Base-by-base conservation (phyloP, 148 eudicot genomes). In the Drosera capensis region DNA sequence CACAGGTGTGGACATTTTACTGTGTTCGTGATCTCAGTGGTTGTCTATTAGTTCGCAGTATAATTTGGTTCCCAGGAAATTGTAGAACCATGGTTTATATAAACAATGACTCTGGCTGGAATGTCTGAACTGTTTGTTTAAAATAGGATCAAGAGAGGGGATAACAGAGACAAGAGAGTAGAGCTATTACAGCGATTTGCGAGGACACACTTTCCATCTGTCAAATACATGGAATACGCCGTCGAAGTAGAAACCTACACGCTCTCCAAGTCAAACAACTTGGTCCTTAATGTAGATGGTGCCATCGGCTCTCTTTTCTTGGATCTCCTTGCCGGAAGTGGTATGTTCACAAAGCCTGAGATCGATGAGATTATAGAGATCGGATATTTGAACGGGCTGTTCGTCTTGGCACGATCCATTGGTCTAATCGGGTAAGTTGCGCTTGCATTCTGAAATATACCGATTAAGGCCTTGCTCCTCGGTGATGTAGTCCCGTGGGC, bases 131-230 rank as follows among this genome's bases (percentile, higher is more conserved):
- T 31, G 20, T 57, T 51, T 58, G 17, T 29, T 43, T 46, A 29
- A 23, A 34, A 34, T 36, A 90, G 97, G 78, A 80, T 90, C 71
- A 88, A 88, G 92, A 83, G 94, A 46, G 86, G 79, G n/a, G 92
- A 88, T 63, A 88, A 88, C 74, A 88, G 87, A 64, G 97, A 88
- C 58, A 88, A 88, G 79, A 78, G 97, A 63, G 97, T 88, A 36
- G 97, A 88, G 63, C 73, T 88, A 40, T 77, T 88, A 26, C 97
- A 88, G 53, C 48, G 49, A 42, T 83, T 80, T 52, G 94, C 82
- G 15, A 80, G 97, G 15, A 64, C 80, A 14, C 75, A 83, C 65
- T 88, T 88, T 49, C 97, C 97, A 3, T 80, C 97, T 23, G 92
- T 80, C 25, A 84, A 88, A 56, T 88, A 88, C 79, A 88, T 88